Evolutionary conservation across 192 early-diverging fungal genomes (phyloP).

Genomic region (Backusella sp.): DNA sequence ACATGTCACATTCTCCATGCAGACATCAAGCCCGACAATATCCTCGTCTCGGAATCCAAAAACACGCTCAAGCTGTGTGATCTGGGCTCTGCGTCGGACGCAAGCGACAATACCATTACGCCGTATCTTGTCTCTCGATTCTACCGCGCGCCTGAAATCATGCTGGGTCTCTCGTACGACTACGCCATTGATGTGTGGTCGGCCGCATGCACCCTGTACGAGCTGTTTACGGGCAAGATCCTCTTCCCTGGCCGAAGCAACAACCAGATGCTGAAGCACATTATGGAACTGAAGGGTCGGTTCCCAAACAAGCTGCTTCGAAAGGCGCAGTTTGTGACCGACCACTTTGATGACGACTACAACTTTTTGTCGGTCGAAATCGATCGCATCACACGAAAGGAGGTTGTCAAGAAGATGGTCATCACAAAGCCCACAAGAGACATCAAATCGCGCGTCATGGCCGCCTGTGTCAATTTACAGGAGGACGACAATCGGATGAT

Average conservation of each 20-base stretch:
- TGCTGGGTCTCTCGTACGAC: conserved; percentile 88
- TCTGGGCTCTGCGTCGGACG: conserved; percentile 90
- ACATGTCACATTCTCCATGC: conserved; percentile 87
- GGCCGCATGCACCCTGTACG: conserved; percentile 90
- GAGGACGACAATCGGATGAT: conserved; percentile 63
- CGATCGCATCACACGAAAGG: conserved; percentile 63
- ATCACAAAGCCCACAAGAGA: conserved; percentile 70
- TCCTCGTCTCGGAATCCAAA: conserved; percentile 82
- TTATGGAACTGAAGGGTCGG: conserved; percentile 93
- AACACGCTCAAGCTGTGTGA: conserved; percentile 89
- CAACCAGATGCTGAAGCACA: conserved; percentile 93
- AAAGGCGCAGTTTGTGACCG: conserved; percentile 74
- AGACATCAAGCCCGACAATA: conserved; percentile 99
- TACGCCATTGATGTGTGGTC: conserved; percentile 94
- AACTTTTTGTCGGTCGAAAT: conserved; percentile 65
- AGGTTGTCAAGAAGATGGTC: conserved; percentile 65
- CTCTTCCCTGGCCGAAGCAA: conserved; percentile 92
- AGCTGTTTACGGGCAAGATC: conserved; percentile 94
- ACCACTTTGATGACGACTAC: conserved; percentile 86
- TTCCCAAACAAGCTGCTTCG: conserved; percentile 83
- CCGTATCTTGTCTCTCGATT: conserved; percentile 95
- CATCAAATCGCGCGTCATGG: conserved; percentile 64
- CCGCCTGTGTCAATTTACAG: conserved; percentile 43
- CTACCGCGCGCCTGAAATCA: conserved; percentile 97
- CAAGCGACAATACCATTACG: conserved; percentile 88